phyloP scores from a whole-genome alignment of 768 basidiomycete genomes.

The Suillus subalutaceus region DNA sequence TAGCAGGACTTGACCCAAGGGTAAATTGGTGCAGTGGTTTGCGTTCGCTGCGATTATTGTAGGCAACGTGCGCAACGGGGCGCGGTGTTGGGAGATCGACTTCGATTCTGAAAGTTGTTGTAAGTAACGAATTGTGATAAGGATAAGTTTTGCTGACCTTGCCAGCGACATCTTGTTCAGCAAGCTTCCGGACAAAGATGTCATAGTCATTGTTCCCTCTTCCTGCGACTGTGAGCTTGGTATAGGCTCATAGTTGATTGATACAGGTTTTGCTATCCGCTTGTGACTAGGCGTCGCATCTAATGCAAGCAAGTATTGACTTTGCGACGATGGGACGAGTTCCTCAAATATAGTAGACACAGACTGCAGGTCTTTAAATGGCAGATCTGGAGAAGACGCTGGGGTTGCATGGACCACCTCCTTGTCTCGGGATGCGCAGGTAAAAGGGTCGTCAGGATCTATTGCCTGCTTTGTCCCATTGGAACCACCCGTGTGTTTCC shows the following conservation, averaged over 20 bases:
- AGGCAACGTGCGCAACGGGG: neutral
- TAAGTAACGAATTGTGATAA: conserved; percentile 15
- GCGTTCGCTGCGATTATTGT: conserved; percentile 2
- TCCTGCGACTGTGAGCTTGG: conserved; percentile 37
- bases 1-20: conserved; percentile 11
- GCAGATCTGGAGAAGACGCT: neutral
- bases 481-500: neutral
- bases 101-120: neutral
- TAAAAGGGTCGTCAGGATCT: conserved; percentile 7
- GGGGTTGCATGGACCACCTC: neutral
- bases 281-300: conserved; percentile 39
- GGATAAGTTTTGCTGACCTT: conserved; percentile 19
- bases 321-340: conserved; percentile 33
- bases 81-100: neutral
- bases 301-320: conserved; percentile 34
- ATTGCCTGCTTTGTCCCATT: neutral
- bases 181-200: conserved; percentile 1
- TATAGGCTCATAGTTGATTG: conserved; percentile 16
- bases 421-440: neutral
- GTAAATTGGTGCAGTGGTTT: conserved; percentile 6
- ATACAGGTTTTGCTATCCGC: conserved; percentile 27
- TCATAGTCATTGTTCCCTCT: conserved; percentile 28
- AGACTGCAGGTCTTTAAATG: neutral
- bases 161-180: conserved; percentile 1
- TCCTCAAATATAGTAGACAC: conserved; percentile 6